Evolutionary conservation across 768 basidiomycete genomes (phyloP).

Genomic region (Chalciporus pseudorubinellus): DNA sequence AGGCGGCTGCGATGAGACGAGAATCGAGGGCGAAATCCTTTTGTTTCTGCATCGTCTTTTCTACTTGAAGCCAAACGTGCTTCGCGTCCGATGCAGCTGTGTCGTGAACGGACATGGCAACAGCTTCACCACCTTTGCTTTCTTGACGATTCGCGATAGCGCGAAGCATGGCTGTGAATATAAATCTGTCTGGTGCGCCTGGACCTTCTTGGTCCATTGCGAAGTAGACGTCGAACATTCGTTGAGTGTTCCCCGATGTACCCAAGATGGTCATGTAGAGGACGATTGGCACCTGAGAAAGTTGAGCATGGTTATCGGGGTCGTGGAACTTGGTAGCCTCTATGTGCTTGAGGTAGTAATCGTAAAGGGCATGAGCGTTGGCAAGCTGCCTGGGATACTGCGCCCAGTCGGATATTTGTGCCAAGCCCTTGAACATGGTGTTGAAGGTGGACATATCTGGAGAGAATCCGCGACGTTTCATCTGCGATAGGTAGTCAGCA

Average conservation of each 20-base stretch:
- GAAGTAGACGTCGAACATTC: slow-evolving; percentile 75
- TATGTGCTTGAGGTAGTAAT: slow-evolving; percentile 51
- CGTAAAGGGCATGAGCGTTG: slow-evolving; percentile 60
- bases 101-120: slow-evolving; percentile 34
- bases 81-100: slow-evolving; percentile 59
- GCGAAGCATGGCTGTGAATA: slow-evolving; percentile 67
- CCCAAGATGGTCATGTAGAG: slow-evolving; percentile 69
- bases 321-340: slow-evolving; percentile 48
- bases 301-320: slow-evolving; percentile 46
- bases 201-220: slow-evolving; percentile 62
- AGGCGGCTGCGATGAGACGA: slow-evolving; percentile 47
- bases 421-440: slow-evolving; percentile 66
- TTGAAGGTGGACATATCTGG: slow-evolving; percentile 67
- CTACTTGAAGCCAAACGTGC: slow-evolving; percentile 66
- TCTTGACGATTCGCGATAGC: slow-evolving; percentile 35
- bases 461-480: slow-evolving; percentile 79
- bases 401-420: slow-evolving; percentile 60
- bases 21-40: slow-evolving; percentile 52
- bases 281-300: slow-evolving; percentile 46
- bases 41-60: slow-evolving; percentile 47
- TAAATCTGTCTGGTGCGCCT: slow-evolving; percentile 54
- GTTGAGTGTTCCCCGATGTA: slow-evolving; percentile 55
- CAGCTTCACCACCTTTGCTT: slow-evolving; percentile 9
- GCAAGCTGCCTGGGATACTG: slow-evolving; percentile 57
- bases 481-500: slow-evolving; percentile 41